Evolutionary conservation across 139 green algal species (phyloP).

Genomic region (Dunaliella primolecta): DNA sequence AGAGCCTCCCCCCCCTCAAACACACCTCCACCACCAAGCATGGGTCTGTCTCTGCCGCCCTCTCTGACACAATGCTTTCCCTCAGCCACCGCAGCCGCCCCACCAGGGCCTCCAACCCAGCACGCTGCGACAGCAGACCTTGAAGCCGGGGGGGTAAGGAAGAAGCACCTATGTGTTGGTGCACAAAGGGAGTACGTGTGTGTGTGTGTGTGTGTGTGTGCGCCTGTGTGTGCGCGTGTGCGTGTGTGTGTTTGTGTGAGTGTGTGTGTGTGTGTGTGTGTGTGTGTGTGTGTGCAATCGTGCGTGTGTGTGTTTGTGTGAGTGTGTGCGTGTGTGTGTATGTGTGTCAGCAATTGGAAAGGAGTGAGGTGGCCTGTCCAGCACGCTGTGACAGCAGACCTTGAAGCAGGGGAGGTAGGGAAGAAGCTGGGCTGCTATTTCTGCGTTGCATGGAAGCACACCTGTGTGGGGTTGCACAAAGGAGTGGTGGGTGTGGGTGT

Average conservation of each 20-base stretch:
- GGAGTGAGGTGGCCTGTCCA: neutral
- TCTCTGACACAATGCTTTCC: constrained; percentile 10
- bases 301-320: neutral
- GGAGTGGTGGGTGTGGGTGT: no score
- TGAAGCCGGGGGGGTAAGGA: neutral
- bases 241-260: neutral
- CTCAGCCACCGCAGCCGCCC: constrained; percentile 20
- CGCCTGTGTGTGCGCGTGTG: neutral
- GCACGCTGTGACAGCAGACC: no score
- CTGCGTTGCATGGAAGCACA: no score
- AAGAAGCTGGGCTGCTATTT: no score
- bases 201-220: neutral
- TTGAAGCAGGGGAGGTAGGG: no score
- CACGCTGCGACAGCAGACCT: neutral
- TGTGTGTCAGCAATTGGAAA: neutral
- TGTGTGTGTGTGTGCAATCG: neutral
- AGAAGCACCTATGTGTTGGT: no score
- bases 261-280: constrained; percentile 8
- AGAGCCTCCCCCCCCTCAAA: neutral
- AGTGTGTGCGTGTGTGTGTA: neutral
- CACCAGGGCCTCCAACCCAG: neutral
- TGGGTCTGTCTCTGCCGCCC: neutral
- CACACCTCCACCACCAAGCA: neutral
- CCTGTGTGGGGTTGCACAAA: no score
- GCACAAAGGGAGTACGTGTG: no score